Evolutionary conservation across 228 moss, liverwort and hornwort genomes (phyloP).

Genomic region (Sphagnum fallax): DNA sequence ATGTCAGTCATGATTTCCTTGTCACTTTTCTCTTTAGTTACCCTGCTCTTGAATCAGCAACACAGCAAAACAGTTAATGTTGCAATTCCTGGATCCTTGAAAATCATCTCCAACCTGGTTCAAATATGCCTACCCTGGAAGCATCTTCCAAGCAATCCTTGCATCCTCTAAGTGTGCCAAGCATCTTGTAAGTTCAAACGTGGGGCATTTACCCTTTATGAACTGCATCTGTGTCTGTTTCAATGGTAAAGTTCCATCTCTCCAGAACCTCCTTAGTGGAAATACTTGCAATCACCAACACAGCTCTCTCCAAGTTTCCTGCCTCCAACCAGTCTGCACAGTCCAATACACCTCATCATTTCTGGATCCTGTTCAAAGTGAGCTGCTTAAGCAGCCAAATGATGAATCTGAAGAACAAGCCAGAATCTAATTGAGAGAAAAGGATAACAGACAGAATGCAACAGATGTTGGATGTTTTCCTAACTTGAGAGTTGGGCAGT

Average conservation of each 20-base stretch:
- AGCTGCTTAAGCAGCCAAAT: not conserved
- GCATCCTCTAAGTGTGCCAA: too few species aligned
- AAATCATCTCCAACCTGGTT: too few species aligned
- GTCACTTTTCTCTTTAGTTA: conserved; percentile 64
- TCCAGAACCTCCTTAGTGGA: conserved; percentile 82
- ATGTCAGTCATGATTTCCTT: conserved; percentile 96
- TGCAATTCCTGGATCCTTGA: not conserved
- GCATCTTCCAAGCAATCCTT: too few species aligned
- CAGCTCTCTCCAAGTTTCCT: conserved; percentile 78
- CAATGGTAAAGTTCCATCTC: conserved; percentile 94
- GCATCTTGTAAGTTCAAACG: too few species aligned
- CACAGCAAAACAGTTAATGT: not conserved
- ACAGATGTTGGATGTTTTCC: too few species aligned
- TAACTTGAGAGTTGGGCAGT: conserved; percentile 71
- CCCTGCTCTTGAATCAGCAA: conserved; percentile 26
- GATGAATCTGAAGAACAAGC: too few species aligned
- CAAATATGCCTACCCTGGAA: too few species aligned
- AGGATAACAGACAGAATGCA: not conserved
- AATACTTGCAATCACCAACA: conserved; percentile 73
- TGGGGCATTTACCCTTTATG: conserved; percentile 51
- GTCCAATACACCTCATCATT: not conserved
- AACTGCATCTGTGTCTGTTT: conserved; percentile 74
- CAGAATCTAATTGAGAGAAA: not conserved
- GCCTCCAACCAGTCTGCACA: conserved; percentile 78
- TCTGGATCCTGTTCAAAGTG: not conserved